A percentile compares a stretch with the other conserved stretches of the same genome.
Conservation (phyloP, 2,329 filamentous ascomycete species). For the Tetracladium maxilliforme region DNA sequence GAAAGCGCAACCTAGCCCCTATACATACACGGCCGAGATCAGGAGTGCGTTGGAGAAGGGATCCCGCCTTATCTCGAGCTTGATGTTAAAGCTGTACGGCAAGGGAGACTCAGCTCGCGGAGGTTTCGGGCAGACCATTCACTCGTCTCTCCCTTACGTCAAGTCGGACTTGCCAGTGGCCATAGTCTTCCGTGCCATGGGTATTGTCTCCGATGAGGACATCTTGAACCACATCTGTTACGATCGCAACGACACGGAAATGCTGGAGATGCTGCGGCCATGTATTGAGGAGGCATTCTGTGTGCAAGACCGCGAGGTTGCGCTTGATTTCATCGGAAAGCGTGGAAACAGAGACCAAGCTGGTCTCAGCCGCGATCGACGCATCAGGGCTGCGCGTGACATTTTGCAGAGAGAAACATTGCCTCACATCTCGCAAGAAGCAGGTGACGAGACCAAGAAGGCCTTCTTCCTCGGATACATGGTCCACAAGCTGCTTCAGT, state of each 20-base stretch:
- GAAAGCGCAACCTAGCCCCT: constrained; percentile 84
- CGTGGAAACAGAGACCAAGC: constrained; percentile 61
- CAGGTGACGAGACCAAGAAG: constrained; percentile 90
- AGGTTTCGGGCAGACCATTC: constrained; percentile 75
- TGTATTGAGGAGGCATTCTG: constrained; percentile 96
- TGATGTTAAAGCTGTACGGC: constrained; percentile 78
- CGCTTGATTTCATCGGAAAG: constrained; percentile 89
- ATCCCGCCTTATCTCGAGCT: constrained; percentile 82
- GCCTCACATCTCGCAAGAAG: constrained; percentile 88
- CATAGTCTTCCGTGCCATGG: constrained; percentile 88
- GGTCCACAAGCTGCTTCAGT: constrained; percentile 91
- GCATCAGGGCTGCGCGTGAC: constrained; percentile 82
- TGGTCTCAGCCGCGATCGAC: constrained; percentile 67
- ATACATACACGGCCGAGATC: constrained; percentile 89
- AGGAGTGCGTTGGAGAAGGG: constrained; percentile 94
- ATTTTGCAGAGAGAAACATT: constrained; percentile 95
- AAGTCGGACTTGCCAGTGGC: constrained; percentile 88
- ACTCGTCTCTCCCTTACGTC: constrained; percentile 84
- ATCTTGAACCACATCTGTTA: constrained; percentile 97
- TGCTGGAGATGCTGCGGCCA: constrained; percentile 94
- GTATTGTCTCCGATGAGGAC: constrained; percentile 93
- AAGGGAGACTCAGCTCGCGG: constrained; percentile 72
- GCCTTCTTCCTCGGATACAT: constrained; percentile 98
- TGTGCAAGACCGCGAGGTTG: constrained; percentile 88
- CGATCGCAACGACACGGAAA: constrained; percentile 85